Base-by-base conservation (phyloP, 225 moss, liverwort and hornwort genomes). In the Pleurozium schreberi region DNA sequence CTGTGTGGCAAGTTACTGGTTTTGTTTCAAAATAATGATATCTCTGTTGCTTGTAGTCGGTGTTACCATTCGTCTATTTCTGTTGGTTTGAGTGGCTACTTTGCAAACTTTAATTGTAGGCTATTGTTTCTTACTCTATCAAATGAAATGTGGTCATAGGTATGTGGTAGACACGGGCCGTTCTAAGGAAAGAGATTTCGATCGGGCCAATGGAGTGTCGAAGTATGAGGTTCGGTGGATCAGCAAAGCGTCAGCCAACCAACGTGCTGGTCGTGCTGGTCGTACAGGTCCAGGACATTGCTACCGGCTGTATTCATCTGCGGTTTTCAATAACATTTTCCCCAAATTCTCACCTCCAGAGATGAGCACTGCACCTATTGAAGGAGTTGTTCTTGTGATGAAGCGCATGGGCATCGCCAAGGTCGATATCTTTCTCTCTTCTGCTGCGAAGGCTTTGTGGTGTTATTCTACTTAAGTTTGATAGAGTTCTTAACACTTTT, bases 371-470 rank as follows among this genome's bases (percentile, higher is more conserved):
- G 96, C 97, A 65, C 95, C 96, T 53, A 97, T 99, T 61, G 99
- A 99, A 90, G 97, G 97, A 55, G 95, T 99, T 66, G 96, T 99
- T 40, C 96, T 97, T 61, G 91, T 97, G 82, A 99, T 99, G 99
- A 99, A 99, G 93, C 95, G 96, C 93, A 99, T 99, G 99, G 97
- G 97, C 86, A 99, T 99, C 82, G 90, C 93, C 87, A 99, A 99
- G 99, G 99, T 97, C 88, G 62, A 74, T 67, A 28, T n/a, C 42
- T 76, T 15, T 49, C 28, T 75, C 57, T 89, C 40, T 45, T 73
- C 15, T 30, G 62, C 52, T 80, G 38, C 84, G 8, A 80, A 73
- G 26, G 20, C 49, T 58, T 77, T 69, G 59, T 66, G 62, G 38
- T 71, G 17, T 86, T 70, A 28, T 58, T 57, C 47, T 45, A 64